Base-by-base conservation (phyloP, 805 yeast genomes). In the Vanderwaltozyma polyspora region DNA sequence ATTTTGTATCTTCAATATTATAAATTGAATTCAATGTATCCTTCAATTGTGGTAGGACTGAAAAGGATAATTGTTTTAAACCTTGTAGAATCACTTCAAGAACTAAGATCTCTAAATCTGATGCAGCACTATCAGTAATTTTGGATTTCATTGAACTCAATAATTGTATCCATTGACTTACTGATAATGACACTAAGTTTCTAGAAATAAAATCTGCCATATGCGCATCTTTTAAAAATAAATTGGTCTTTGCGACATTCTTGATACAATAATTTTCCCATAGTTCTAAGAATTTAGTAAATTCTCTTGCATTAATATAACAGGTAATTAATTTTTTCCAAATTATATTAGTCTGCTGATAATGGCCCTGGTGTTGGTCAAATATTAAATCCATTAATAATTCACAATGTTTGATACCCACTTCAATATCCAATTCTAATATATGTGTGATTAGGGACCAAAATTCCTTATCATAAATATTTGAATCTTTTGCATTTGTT, bases 291-390 rank as follows among this genome's bases (percentile, higher is more conserved):
- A 79, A 79, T 4, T 57, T 48, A 3, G 54, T 55, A 19, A 73
- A 57, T 35, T 77, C 84, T 62, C 87, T 71, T 4, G 76, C 76
- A 43, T 63, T 69, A 9, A 64, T 58, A 48, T 66, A 71, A 16
- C 78, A 69, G 12, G 60, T 55, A 1, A 70, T 52, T n/a, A 73
- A 34, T 29, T 59, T 57, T 2, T 41, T 34, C 45, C 61, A 55
- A 27, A 59, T 39, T 3, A 36, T 26, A 3, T 42, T 11, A 4
- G 33, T 31, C n/a, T 31, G 19, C 2, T 40, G 29, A 13, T 35
- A 26, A 15, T 27, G 12, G 6, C 46, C 29, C 7, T 28, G 34
- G 14, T 46, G 29, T 9, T 28, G 25, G 4, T 31, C 23, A 4
- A 31, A 27, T 3, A 52, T 35, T 12, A 46, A 14, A 6, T 33